Conservation (phyloP, 257 asterid species). For the Ophiorrhiza pumila region DNA sequence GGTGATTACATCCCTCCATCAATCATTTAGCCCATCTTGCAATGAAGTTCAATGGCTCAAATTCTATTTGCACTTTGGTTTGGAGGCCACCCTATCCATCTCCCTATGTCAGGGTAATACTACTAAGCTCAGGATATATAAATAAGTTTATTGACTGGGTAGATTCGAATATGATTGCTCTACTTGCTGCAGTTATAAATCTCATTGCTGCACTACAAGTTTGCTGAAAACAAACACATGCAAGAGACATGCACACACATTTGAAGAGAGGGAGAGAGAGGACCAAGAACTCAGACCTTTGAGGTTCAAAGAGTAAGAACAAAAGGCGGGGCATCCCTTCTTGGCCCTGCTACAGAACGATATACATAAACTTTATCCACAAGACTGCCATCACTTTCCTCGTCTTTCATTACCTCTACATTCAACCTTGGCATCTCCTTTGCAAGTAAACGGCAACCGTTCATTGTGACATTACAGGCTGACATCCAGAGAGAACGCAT, state of each 20-base stretch:
- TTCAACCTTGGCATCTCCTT: slow-evolving; percentile 68
- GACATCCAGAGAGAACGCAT: slow-evolving; percentile 93
- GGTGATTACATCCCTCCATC: background rate
- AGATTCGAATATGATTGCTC: background rate
- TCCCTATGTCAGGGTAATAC: background rate
- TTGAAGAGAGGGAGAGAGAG: background rate
- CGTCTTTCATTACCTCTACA: slow-evolving; percentile 71
- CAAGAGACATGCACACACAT: background rate
- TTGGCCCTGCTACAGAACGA: slow-evolving; percentile 79
- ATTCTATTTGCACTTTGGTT: background rate
- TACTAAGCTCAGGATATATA: background rate
- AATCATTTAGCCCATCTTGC: background rate
- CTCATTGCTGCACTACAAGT: background rate
- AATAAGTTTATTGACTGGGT: background rate
- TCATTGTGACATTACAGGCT: slow-evolving; percentile 57
- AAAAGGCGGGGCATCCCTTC: slow-evolving; percentile 76
- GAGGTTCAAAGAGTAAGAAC: slow-evolving; percentile 60
- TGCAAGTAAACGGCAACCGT: slow-evolving; percentile 64
- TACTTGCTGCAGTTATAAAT: background rate
- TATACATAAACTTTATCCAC: slow-evolving; percentile 66
- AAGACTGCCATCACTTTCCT: slow-evolving; percentile 35
- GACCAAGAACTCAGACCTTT: slow-evolving; percentile 9
- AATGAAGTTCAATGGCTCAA: too few species aligned
- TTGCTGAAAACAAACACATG: background rate
- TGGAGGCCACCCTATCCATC: background rate